Conservation (phyloP, 345 rosid genomes). For the Brassica juncea region DNA sequence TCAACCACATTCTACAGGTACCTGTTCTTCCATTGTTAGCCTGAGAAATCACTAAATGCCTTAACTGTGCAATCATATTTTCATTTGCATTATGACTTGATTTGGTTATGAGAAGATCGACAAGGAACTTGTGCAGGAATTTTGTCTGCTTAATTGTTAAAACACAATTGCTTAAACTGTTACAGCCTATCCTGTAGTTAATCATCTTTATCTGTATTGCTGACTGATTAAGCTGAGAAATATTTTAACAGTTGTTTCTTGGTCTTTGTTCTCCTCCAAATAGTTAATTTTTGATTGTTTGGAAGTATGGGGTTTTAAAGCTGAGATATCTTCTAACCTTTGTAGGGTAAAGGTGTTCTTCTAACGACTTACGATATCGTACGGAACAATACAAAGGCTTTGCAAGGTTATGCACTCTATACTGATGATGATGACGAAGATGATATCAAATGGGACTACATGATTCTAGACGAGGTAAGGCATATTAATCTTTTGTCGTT, state of each 20-base stretch:
- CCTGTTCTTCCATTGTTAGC: constrained; percentile 18
- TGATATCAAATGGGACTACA: constrained; percentile 78
- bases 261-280: constrained; percentile 1
- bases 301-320: constrained; percentile 2
- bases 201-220: constrained; percentile 8
- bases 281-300: background rate
- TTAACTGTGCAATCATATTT: constrained; percentile 3
- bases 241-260: constrained; percentile 14
- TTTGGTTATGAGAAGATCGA: constrained; percentile 8
- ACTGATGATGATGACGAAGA: constrained; percentile 60
- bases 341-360: constrained; percentile 86
- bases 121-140: background rate
- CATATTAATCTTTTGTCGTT: constrained; percentile 12
- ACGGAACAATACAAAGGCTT: constrained; percentile 74
- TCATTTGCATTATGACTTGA: constrained; percentile 20
- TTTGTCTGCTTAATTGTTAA: background rate
- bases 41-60: constrained; percentile 10
- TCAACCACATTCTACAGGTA: constrained; percentile 85
- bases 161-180: background rate
- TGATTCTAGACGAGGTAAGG: constrained; percentile 95
- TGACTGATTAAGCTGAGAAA: constrained; percentile 14
- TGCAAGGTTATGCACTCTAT: constrained; percentile 54
- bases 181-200: background rate
- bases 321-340: constrained; percentile 1
- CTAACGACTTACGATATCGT: constrained; percentile 94